Percentiles rank a stretch among this genome's conserved stretches.
These are phyloP conservation scores for Raffaelea arxii DNA, from an alignment of 2,329 filamentous ascomycete species.

Conservation along the genomic window DNA sequence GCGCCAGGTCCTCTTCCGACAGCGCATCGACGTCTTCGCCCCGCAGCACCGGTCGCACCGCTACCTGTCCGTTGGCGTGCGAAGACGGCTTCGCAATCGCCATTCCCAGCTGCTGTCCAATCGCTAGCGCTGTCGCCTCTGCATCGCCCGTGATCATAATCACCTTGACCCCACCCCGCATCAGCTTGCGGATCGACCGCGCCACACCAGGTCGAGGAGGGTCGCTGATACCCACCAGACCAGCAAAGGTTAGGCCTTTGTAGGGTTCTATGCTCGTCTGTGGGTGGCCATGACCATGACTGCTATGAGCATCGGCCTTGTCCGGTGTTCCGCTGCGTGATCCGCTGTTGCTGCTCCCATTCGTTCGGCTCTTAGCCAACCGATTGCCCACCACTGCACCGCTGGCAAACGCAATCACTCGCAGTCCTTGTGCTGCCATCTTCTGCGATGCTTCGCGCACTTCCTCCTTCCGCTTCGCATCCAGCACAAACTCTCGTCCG, in stretches of 20 bases:
- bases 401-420: conserved; percentile 89
- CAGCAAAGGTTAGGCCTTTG: conserved; percentile 76
- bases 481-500: conserved; percentile 76
- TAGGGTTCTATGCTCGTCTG: conserved; percentile 62
- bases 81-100: conserved; percentile 51
- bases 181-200: conserved; percentile 76
- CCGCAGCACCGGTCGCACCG: conserved; percentile 63
- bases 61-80: conserved; percentile 43
- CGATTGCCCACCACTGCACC: too few relatives aligned
- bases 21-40: conserved; percentile 92
- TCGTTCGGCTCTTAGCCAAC: conserved; percentile 25
- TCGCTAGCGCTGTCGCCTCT: conserved; percentile 87
- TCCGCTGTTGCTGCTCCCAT: conserved; percentile 24
- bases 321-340: conserved; percentile 45
- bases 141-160: conserved; percentile 99
- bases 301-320: conserved; percentile 18
- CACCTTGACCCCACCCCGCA: conserved; percentile 90
- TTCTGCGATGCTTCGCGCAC: conserved; percentile 69
- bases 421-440: conserved; percentile 82
- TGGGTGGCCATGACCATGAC: conserved; percentile 22
- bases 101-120: conserved; percentile 94
- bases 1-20: conserved; percentile 73
- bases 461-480: conserved; percentile 63
- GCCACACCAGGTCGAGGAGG: conserved; percentile 86
- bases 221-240: conserved; percentile 94